These are phyloP conservation scores for Coemansia sp. DNA, from an alignment of 192 early-diverging fungal genomes.

Conservation along the genomic window DNA sequence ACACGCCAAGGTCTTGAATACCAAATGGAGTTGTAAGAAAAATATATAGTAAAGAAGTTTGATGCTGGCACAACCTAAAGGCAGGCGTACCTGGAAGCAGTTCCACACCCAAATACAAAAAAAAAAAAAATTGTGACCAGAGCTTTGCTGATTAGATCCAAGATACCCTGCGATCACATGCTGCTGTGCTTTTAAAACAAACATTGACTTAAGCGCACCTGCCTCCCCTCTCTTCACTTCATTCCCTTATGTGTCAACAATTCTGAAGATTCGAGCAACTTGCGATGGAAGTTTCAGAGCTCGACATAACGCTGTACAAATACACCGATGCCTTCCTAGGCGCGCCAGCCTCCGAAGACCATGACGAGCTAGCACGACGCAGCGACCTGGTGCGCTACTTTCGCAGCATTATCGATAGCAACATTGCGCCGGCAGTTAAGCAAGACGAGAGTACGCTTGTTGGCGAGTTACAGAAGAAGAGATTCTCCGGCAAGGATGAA, in stretches of 20 bases:
- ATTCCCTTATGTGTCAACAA: neutral
- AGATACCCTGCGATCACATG: neutral
- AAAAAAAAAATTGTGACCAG: slow-evolving; percentile 6
- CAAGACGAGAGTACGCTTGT: slow-evolving; percentile 28
- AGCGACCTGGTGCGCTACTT: slow-evolving; percentile 25
- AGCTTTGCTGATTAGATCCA: neutral
- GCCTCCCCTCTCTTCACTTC: neutral
- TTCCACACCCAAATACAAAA: neutral
- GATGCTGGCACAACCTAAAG: neutral
- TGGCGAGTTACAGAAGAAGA: slow-evolving; percentile 44
- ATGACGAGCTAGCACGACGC: slow-evolving; percentile 23
- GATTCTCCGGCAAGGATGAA: slow-evolving; percentile 6
- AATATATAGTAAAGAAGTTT: neutral
- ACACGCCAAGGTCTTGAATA: neutral
- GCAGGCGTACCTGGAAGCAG: neutral
- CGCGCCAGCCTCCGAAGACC: slow-evolving; percentile 5
- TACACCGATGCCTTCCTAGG: slow-evolving; percentile 50
- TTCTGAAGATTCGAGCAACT: neutral
- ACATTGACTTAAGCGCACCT: neutral
- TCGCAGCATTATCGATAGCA: slow-evolving; percentile 44
- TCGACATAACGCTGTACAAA: slow-evolving; percentile 33
- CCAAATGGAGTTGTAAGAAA: neutral
- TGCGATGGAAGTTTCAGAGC: slow-evolving; percentile 20
- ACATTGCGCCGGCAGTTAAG: slow-evolving; percentile 17
- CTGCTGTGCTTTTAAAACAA: neutral